Evolutionary conservation across 495 filamentous ascomycete genomes (phyloP).

Genomic region (Viridothelium virens): DNA sequence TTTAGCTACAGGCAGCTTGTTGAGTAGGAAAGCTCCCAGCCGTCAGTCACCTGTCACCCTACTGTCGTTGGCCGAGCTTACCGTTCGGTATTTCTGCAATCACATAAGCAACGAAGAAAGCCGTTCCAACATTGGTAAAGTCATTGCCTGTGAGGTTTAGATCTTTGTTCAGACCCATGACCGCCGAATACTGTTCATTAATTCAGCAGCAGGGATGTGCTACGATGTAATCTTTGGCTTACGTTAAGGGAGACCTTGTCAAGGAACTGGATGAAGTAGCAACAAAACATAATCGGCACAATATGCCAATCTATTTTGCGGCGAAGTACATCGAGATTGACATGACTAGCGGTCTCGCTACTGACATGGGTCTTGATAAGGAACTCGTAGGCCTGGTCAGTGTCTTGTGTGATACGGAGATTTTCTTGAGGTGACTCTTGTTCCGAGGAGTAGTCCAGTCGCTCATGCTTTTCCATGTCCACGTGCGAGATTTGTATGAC

Average conservation of each 20-base stretch:
- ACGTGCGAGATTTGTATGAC: no score
- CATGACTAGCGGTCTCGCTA: background rate
- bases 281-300: conserved; percentile 26
- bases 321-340: conserved; percentile 15
- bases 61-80: conserved; percentile 15
- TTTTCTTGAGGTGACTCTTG: background rate
- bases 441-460: no score
- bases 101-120: conserved; percentile 50
- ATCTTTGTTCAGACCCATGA: conserved; percentile 49
- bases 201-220: background rate
- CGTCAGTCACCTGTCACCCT: conserved; percentile 4
- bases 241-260: conserved; percentile 27
- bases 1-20: conserved; percentile 24
- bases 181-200: conserved; percentile 44
- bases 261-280: conserved; percentile 28
- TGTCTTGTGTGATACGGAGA: background rate
- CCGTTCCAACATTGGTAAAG: conserved; percentile 48
- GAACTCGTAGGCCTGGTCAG: background rate
- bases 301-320: conserved; percentile 26
- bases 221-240: background rate
- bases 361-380: background rate
- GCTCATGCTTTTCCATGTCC: no score
- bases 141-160: conserved; percentile 46
- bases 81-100: conserved; percentile 50
- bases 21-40: conserved; percentile 16